These are phyloP conservation scores for Myotisia sp. DNA, from an alignment of 2,329 filamentous ascomycete species.

Conservation along the genomic window DNA sequence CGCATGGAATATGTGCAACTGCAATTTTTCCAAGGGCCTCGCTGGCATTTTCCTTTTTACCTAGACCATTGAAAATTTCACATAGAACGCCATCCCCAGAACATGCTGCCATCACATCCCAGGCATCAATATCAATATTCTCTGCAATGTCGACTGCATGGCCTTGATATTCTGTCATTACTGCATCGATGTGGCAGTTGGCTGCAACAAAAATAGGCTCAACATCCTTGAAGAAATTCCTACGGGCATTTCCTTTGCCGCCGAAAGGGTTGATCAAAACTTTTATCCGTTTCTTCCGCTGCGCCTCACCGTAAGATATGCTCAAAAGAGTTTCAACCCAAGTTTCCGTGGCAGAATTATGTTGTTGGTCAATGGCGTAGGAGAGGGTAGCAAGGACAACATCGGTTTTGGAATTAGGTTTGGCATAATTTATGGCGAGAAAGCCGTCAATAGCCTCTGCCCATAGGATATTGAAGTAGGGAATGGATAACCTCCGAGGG, in stretches of 20 bases:
- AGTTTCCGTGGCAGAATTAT: slow-evolving; percentile 34
- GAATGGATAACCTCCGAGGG: slow-evolving; percentile 39
- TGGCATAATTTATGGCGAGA: slow-evolving; percentile 60
- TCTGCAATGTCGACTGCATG: slow-evolving; percentile 67
- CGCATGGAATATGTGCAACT: slow-evolving; percentile 77
- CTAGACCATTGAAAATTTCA: slow-evolving; percentile 90
- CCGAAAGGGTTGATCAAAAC: slow-evolving; percentile 84
- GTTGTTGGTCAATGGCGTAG: slow-evolving; percentile 44
- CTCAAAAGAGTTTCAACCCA: slow-evolving; percentile 55
- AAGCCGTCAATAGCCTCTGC: slow-evolving; percentile 48
- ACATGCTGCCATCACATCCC: slow-evolving; percentile 74
- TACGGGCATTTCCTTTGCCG: slow-evolving; percentile 62
- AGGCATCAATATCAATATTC: slow-evolving; percentile 60
- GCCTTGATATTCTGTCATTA: slow-evolving; percentile 55
- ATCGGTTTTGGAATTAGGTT: slow-evolving; percentile 42
- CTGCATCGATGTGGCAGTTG: slow-evolving; percentile 58
- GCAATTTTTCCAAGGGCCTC: slow-evolving; percentile 63
- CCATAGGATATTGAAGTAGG: slow-evolving; percentile 76
- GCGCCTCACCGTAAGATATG: slow-evolving; percentile 54
- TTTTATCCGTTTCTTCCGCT: slow-evolving; percentile 63
- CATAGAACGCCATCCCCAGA: slow-evolving; percentile 86
- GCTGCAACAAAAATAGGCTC: slow-evolving; percentile 74
- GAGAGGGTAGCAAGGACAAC: slow-evolving; percentile 48
- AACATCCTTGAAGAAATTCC: slow-evolving; percentile 59
- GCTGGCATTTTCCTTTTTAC: slow-evolving; percentile 57